Conservation (phyloP, 805 yeast species). For the Brettanomyces bruxellensis region DNA sequence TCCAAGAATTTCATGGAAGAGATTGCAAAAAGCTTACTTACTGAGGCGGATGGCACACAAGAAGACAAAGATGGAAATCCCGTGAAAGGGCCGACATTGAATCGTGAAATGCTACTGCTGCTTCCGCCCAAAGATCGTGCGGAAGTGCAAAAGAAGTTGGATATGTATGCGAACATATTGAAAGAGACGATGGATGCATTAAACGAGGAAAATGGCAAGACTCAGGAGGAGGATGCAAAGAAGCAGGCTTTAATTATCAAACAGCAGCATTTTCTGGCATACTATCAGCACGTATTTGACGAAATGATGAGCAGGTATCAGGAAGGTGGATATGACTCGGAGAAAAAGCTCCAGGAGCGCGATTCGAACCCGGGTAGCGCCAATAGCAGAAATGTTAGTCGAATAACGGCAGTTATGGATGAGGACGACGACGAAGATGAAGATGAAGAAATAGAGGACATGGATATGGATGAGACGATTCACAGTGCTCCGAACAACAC, state of each 20-base stretch:
- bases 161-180: slow-evolving; percentile 12
- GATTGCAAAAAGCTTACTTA: slow-evolving; percentile 2
- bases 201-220: background rate
- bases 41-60: background rate
- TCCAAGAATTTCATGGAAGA: slow-evolving; percentile 9
- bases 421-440: slow-evolving; percentile 4
- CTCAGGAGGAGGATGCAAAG: background rate
- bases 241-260: slow-evolving; percentile 3
- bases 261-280: background rate
- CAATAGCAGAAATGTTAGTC: background rate
- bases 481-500: background rate
- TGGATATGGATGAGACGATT: too few relatives aligned
- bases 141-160: slow-evolving; percentile 12
- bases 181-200: slow-evolving; percentile 12
- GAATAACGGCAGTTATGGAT: background rate
- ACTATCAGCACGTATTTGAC: background rate
- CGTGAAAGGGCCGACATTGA: background rate
- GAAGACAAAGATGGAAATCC: background rate
- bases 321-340: background rate
- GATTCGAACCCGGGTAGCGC: background rate
- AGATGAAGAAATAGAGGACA: background rate
- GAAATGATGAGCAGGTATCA: background rate
- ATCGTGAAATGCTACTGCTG: background rate
- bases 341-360: background rate
- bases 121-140: slow-evolving; percentile 2